Conservation (phyloP, 495 filamentous ascomycete genomes). For the Cairneyella variabilis region DNA sequence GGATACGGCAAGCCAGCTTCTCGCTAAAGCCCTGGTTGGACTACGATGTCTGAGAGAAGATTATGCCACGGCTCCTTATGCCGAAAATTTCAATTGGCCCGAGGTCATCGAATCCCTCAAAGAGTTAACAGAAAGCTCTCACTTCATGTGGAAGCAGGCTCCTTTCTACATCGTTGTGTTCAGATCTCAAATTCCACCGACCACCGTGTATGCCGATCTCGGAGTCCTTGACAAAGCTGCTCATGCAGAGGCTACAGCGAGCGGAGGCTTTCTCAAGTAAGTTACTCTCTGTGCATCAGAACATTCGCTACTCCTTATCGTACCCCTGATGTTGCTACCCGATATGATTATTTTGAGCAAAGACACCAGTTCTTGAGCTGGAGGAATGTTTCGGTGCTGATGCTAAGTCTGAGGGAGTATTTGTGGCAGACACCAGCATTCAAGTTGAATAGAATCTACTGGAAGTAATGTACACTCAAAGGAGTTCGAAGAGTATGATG, state of each 20-base stretch:
- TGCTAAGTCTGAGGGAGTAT: slow-evolving; percentile 18
- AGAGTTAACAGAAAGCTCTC: slow-evolving; percentile 37
- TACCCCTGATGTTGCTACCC: no score
- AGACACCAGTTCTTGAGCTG: no score
- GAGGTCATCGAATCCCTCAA: slow-evolving; percentile 54
- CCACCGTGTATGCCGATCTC: slow-evolving; percentile 57
- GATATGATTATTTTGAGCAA: no score
- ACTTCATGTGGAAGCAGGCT: slow-evolving; percentile 57
- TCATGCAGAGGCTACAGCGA: slow-evolving; percentile 70
- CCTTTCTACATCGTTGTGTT: slow-evolving; percentile 83
- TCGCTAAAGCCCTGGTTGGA: slow-evolving; percentile 65
- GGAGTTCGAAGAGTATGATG: no score
- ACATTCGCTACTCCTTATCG: no score
- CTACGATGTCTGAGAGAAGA: slow-evolving; percentile 58
- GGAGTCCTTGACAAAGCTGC: slow-evolving; percentile 67
- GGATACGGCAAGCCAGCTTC: slow-evolving; percentile 56
- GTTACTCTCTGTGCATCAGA: no score
- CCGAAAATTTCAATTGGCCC: slow-evolving; percentile 74
- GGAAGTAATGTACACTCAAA: no score
- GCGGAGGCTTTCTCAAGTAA: slow-evolving; percentile 79
- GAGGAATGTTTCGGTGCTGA: slow-evolving; percentile 8
- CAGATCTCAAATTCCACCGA: slow-evolving; percentile 61
- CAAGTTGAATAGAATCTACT: no score
- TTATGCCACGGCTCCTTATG: slow-evolving; percentile 74
- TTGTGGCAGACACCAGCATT: no score